Percentiles rank a stretch among this genome's conserved stretches.
Evolutionary conservation across 164 flowering plant genomes (phyloP).

Genomic region (Berberis thunbergii): DNA sequence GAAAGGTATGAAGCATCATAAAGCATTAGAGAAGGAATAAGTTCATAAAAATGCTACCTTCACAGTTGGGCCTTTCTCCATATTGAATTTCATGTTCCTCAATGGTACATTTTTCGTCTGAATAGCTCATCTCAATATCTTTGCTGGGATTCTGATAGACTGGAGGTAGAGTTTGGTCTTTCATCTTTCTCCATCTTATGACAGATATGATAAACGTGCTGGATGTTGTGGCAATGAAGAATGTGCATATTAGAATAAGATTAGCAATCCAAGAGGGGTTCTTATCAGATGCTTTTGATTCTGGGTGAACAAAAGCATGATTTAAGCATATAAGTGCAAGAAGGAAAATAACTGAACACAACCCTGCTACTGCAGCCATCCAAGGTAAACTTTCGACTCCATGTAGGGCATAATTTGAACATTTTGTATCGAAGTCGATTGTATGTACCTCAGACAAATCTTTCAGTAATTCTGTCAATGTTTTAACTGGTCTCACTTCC

Average conservation of each 20-base stretch:
- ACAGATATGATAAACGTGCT: constrained; percentile 26
- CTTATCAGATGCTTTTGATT: constrained; percentile 24
- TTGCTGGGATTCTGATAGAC: constrained; percentile 16
- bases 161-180: constrained; percentile 21
- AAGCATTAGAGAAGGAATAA: not conserved
- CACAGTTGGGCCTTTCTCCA: constrained; percentile 60
- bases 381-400: constrained; percentile 35
- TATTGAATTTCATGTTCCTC: constrained; percentile 61
- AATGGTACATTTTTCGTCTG: constrained; percentile 13
- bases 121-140: constrained; percentile 11
- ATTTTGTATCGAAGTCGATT: constrained; percentile 26
- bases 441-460: constrained; percentile 27
- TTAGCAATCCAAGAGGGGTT: constrained; percentile 56
- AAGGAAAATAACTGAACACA: constrained; percentile 42
- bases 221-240: constrained; percentile 31
- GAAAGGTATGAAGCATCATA: not conserved
- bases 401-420: constrained; percentile 22
- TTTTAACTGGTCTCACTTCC: constrained; percentile 32
- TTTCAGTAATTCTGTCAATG: constrained; percentile 31
- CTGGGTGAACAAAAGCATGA: constrained; percentile 31
- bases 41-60: constrained; percentile 34
- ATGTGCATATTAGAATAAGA: constrained; percentile 47
- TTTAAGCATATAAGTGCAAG: constrained; percentile 30
- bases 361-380: constrained; percentile 38
- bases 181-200: constrained; percentile 40